A percentile compares a stretch with the other conserved stretches of the same genome.
Evolutionary conservation across 768 basidiomycete genomes (phyloP).

Genomic region (Phylloporus scabripes): DNA sequence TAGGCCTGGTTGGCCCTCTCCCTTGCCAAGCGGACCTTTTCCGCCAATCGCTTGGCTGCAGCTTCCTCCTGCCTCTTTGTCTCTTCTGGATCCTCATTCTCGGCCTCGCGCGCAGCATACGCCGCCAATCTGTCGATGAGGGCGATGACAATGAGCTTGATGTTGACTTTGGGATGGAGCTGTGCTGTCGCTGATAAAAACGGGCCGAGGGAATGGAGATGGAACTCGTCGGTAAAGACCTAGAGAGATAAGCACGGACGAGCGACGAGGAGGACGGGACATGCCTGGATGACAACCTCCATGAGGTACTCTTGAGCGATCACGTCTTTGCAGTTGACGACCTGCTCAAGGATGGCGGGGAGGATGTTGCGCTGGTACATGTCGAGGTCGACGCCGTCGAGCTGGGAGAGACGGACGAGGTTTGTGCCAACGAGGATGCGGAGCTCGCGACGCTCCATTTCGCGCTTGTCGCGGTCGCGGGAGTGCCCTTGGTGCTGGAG

Average conservation of each 20-base stretch:
- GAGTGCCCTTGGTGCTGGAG: slow-evolving; percentile 98
- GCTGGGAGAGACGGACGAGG: slow-evolving; percentile 88
- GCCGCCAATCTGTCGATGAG: slow-evolving; percentile 94
- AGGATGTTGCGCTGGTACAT: slow-evolving; percentile 85
- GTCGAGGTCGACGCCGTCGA: slow-evolving; percentile 94
- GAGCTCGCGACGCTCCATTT: slow-evolving; percentile 91
- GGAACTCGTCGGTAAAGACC: slow-evolving; percentile 99
- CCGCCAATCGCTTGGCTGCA: slow-evolving; percentile 80
- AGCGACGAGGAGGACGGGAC: slow-evolving; percentile 11
- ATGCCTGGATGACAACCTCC: slow-evolving; percentile 98
- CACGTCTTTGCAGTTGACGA: slow-evolving; percentile 97
- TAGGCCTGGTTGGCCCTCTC: slow-evolving; percentile 51
- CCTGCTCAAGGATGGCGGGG: slow-evolving; percentile 91
- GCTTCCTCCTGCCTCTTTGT: slow-evolving; percentile 91
- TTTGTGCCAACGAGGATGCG: slow-evolving; percentile 97
- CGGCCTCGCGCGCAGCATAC: slow-evolving; percentile 95
- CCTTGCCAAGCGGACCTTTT: slow-evolving; percentile 76
- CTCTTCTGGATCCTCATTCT: slow-evolving; percentile 94
- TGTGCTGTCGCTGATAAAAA: slow-evolving; percentile 96
- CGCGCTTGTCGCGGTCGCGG: slow-evolving; percentile 94
- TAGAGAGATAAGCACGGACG: slow-evolving; percentile 26
- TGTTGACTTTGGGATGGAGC: slow-evolving; percentile 96
- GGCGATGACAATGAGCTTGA: slow-evolving; percentile 97
- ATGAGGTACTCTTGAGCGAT: slow-evolving; percentile 99
- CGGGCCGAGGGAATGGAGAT: slow-evolving; percentile 90